A percentile compares a stretch with the other conserved stretches of the same genome.
Evolutionary conservation across 176 grass and related monocot species (phyloP).

Genomic region (Oryza australiensis): DNA sequence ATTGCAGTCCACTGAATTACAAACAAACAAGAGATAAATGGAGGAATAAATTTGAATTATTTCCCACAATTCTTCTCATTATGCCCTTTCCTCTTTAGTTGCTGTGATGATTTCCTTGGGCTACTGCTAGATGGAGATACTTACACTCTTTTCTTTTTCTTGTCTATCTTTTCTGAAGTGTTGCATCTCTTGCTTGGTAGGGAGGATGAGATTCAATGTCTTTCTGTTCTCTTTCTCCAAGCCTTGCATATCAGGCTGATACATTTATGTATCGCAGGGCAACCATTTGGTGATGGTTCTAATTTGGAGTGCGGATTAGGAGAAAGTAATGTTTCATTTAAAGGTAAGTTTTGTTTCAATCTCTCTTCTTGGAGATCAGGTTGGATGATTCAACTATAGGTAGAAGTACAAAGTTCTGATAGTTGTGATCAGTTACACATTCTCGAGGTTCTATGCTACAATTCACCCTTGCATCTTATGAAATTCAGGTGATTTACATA

Average conservation of each 20-base stretch:
- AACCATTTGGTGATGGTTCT: conserved; percentile 13
- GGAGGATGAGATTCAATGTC: neutral
- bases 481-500: conserved; percentile 31
- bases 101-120: neutral
- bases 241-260: neutral
- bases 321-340: conserved; percentile 12
- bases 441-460: conserved; percentile 10
- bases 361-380: neutral
- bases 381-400: neutral
- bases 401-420: neutral
- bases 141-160: neutral
- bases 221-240: neutral
- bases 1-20: neutral
- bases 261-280: conserved; percentile 28
- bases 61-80: neutral
- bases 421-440: neutral
- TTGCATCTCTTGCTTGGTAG: neutral
- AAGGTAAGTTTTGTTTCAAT: conserved; percentile 37
- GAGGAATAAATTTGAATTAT: neutral
- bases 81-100: neutral
- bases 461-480: neutral
- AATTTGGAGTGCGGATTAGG: neutral
- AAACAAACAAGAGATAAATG: neutral
- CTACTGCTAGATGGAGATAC: neutral
- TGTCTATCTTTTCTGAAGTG: neutral